Percentiles rank a stretch among this genome's conserved stretches.
These are phyloP conservation scores for Aspergillus persii DNA, from an alignment of 2,329 filamentous ascomycete genomes.

Conservation along the genomic window DNA sequence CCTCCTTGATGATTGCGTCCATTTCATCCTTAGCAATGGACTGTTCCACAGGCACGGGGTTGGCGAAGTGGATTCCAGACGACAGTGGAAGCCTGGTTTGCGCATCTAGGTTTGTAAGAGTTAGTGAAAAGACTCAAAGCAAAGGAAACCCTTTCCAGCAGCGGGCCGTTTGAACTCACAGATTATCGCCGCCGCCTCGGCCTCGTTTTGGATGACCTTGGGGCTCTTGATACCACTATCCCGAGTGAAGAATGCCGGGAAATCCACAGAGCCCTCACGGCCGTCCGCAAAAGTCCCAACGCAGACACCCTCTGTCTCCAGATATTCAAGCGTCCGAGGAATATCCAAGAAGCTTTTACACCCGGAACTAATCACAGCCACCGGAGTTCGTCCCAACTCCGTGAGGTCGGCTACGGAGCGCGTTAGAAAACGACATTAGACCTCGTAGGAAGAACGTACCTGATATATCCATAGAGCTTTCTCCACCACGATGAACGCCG, in stretches of 20 bases:
- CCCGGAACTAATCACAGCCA: slow-evolving; percentile 84
- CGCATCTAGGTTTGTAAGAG: slow-evolving; percentile 52
- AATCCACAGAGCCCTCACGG: slow-evolving; percentile 68
- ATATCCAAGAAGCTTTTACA: slow-evolving; percentile 97
- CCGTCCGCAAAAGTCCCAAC: slow-evolving; percentile 90
- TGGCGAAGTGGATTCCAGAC: slow-evolving; percentile 83
- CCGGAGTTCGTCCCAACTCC: slow-evolving; percentile 83
- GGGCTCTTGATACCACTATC: slow-evolving; percentile 83
- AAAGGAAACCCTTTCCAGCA: neutral
- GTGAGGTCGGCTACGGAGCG: slow-evolving; percentile 72
- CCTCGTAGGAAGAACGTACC: slow-evolving; percentile 24
- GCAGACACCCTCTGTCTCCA: slow-evolving; percentile 68
- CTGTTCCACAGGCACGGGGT: slow-evolving; percentile 72
- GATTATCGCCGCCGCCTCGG: slow-evolving; percentile 85
- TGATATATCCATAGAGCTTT: slow-evolving; percentile 87
- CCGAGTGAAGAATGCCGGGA: slow-evolving; percentile 89
- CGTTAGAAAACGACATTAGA: neutral
- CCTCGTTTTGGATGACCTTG: slow-evolving; percentile 68
- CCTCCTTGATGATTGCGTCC: slow-evolving; percentile 65
- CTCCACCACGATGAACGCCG: slow-evolving; percentile 86
- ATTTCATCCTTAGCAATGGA: slow-evolving; percentile 71
- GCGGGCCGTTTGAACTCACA: slow-evolving; percentile 45
- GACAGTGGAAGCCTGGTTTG: slow-evolving; percentile 70
- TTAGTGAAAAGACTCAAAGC: neutral
- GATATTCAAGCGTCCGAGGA: slow-evolving; percentile 78